Conservation (phyloP, 306 rosid genomes). For the Castanopsis chinensis region DNA sequence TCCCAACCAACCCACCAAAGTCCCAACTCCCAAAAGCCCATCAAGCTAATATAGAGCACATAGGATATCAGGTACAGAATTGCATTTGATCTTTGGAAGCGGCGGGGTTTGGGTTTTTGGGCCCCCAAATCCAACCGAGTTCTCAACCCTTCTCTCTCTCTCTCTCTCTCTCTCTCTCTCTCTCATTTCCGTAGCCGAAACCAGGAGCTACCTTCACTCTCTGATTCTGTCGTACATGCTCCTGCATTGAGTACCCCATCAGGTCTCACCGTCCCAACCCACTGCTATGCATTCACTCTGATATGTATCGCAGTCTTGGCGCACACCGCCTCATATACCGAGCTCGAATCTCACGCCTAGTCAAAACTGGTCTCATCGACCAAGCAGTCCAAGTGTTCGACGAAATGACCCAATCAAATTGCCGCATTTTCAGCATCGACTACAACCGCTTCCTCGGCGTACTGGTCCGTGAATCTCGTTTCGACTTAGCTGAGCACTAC, state of each 20-base stretch:
- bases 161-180: too few relatives aligned
- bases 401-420: constrained; percentile 77
- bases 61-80: too few relatives aligned
- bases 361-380: constrained; percentile 70
- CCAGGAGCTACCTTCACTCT: not conserved
- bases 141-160: not conserved
- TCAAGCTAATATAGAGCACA: not conserved
- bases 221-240: constrained; percentile 1
- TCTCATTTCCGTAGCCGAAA: not conserved
- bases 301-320: constrained; percentile 76
- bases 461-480: constrained; percentile 61
- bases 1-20: not conserved
- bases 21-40: not conserved
- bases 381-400: constrained; percentile 76
- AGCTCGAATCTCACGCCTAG: constrained; percentile 52
- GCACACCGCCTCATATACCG: constrained; percentile 78
- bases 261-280: constrained; percentile 9
- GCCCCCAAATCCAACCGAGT: not conserved
- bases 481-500: constrained; percentile 71
- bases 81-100: too few relatives aligned
- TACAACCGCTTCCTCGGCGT: constrained; percentile 93
- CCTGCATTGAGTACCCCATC: constrained; percentile 4
- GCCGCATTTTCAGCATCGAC: constrained; percentile 69
- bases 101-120: not conserved
- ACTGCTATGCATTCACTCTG: constrained; percentile 60